Conservation (phyloP, 495 filamentous ascomycete genomes). For the Penicillium dipodomyicola region DNA sequence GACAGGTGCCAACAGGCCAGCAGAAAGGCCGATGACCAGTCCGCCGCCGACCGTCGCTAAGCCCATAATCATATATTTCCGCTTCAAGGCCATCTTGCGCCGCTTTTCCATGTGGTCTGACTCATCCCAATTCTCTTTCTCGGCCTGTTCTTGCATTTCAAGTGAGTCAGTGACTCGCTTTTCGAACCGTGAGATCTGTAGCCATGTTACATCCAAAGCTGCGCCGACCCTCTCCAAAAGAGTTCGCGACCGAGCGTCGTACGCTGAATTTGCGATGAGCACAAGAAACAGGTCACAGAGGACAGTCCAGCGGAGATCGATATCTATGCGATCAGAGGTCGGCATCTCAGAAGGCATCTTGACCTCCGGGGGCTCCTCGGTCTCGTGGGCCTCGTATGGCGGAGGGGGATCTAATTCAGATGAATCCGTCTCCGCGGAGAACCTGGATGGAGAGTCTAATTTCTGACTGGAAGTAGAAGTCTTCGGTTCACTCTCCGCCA, state of each 20-base stretch:
- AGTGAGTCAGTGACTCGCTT: slow-evolving; percentile 96
- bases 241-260: slow-evolving; percentile 84
- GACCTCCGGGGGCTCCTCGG: slow-evolving; percentile 71
- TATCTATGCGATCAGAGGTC: slow-evolving; percentile 78
- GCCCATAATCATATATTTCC: slow-evolving; percentile 90
- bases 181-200: slow-evolving; percentile 94
- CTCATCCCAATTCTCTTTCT: slow-evolving; percentile 97
- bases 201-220: slow-evolving; percentile 77
- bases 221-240: slow-evolving; percentile 81
- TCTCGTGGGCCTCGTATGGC: slow-evolving; percentile 66
- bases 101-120: slow-evolving; percentile 89
- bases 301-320: slow-evolving; percentile 96
- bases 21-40: slow-evolving; percentile 92
- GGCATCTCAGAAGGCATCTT: slow-evolving; percentile 78
- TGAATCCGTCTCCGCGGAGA: slow-evolving; percentile 31
- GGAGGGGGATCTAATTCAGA: slow-evolving; percentile 57
- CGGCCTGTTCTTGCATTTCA: slow-evolving; percentile 91
- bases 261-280: slow-evolving; percentile 89
- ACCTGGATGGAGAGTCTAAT: slow-evolving; percentile 26
- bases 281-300: slow-evolving; percentile 95
- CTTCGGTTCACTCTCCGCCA: slow-evolving; percentile 52
- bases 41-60: slow-evolving; percentile 94
- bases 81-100: slow-evolving; percentile 73
- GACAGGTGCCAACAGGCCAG: slow-evolving; percentile 85
- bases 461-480: slow-evolving; percentile 32